Conservation (phyloP, 2,329 filamentous ascomycete genomes). For the Cladosporium colombiae region DNA sequence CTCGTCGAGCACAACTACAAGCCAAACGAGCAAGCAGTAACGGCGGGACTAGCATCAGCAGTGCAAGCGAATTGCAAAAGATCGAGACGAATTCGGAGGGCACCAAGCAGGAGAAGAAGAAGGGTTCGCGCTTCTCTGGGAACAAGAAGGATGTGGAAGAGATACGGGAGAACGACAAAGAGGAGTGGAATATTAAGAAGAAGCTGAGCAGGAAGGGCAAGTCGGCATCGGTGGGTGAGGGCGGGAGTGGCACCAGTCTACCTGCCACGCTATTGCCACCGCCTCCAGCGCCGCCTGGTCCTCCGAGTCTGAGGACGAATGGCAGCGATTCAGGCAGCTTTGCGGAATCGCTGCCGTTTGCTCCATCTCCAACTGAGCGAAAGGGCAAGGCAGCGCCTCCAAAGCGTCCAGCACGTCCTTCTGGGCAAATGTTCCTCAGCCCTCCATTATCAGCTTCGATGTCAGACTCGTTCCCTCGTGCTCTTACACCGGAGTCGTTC, state of each 20-base stretch:
- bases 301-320: conserved; percentile 1
- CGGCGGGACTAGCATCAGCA: conserved; percentile 7
- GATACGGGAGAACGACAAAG: conserved; percentile 14
- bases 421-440: conserved; percentile 25
- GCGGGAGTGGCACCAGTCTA: conserved; percentile 12
- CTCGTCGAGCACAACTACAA: conserved; percentile 15
- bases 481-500: conserved; percentile 12
- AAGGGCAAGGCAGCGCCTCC: conserved; percentile 27
- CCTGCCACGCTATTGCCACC: conserved; percentile 14
- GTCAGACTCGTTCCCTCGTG: conserved; percentile 16
- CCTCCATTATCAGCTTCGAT: conserved; percentile 12
- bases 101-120: conserved; percentile 14
- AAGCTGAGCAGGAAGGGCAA: neutral
- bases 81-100: neutral
- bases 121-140: neutral
- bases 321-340: conserved; percentile 17
- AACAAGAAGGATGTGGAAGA: conserved; percentile 18
- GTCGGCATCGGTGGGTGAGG: neutral
- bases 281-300: conserved; percentile 9
- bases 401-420: conserved; percentile 27
- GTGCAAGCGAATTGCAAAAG: neutral
- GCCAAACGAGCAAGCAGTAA: conserved; percentile 12
- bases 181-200: conserved; percentile 17
- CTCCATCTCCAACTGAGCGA: conserved; percentile 18
- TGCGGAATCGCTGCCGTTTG: neutral